These are phyloP conservation scores for Aaosphaeria pasadenensis DNA, from an alignment of 2,329 filamentous ascomycete genomes.

Conservation along the genomic window DNA sequence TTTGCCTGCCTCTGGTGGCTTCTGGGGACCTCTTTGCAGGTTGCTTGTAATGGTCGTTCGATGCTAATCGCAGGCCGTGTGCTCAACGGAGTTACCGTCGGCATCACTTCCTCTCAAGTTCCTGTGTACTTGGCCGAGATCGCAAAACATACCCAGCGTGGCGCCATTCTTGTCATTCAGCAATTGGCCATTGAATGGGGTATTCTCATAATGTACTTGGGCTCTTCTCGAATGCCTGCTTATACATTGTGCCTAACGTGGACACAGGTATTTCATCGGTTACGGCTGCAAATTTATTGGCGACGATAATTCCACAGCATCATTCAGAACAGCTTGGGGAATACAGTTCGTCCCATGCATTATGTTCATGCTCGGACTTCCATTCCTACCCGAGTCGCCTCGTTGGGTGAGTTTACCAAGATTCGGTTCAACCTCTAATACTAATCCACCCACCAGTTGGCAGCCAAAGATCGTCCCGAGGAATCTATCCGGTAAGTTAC, in stretches of 20 bases:
- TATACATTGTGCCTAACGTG: neutral
- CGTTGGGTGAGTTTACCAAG: conserved; percentile 46
- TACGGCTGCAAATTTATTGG: conserved; percentile 46
- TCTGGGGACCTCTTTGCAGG: conserved; percentile 41
- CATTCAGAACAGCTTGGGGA: conserved; percentile 47
- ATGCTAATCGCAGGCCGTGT: conserved; percentile 48
- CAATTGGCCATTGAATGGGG: conserved; percentile 43
- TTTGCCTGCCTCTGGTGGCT: conserved; percentile 50
- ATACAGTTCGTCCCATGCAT: conserved; percentile 47
- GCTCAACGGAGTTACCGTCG: conserved; percentile 42
- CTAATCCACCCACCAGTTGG: neutral
- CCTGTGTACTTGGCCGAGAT: conserved; percentile 47
- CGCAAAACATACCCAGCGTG: conserved; percentile 41
- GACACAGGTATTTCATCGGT: conserved; percentile 44
- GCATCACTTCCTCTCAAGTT: conserved; percentile 45
- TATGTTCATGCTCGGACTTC: conserved; percentile 43
- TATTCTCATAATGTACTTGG: conserved; percentile 34
- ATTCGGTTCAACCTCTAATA: conserved; percentile 9
- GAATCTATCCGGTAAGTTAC: neutral
- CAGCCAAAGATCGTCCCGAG: neutral
- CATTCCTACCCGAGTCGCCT: conserved; percentile 47
- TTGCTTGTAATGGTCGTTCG: conserved; percentile 44
- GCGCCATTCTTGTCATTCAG: conserved; percentile 44
- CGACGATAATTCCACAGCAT: conserved; percentile 27
- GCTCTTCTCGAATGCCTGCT: neutral